These are phyloP conservation scores for Rhododendron mucronatum DNA, from an alignment of 148 eudicot species.

Conservation along the genomic window DNA sequence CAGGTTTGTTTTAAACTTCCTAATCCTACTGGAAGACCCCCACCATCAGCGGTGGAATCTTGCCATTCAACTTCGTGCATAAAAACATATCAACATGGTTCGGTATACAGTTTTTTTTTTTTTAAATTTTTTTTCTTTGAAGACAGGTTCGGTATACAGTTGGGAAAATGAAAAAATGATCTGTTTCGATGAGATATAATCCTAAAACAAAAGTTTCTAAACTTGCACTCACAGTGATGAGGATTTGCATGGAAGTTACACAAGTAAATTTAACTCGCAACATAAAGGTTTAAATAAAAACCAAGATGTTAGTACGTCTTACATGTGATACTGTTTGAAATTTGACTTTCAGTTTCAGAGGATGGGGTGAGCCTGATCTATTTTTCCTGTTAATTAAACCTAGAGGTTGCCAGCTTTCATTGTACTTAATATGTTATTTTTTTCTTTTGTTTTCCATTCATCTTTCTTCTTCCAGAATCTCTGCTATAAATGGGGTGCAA, in stretches of 20 bases:
- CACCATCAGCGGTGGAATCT: background rate
- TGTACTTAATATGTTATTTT: background rate
- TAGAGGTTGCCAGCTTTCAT: background rate
- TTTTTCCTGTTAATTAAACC: background rate
- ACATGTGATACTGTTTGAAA: background rate
- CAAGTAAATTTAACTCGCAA: background rate
- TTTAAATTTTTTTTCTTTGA: too few species aligned
- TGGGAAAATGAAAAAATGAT: background rate
- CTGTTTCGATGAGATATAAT: background rate
- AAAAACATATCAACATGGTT: background rate
- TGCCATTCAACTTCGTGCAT: background rate
- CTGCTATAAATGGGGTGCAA: conserved; percentile 85
- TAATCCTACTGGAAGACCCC: background rate
- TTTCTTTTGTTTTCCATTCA: background rate
- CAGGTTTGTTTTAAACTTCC: conserved; percentile 44
- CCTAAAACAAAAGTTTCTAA: background rate
- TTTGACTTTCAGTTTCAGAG: background rate
- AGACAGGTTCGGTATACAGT: background rate
- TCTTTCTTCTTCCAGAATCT: conserved; percentile 54
- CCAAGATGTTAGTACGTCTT: background rate
- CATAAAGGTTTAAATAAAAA: background rate
- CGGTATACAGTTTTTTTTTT: background rate
- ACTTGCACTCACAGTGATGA: background rate
- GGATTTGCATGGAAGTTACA: background rate
- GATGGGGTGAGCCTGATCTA: background rate